Percentiles rank a stretch among this genome's conserved stretches.
These are phyloP conservation scores for Leishmania aethiopica DNA, from an alignment of 208 protist species.

Conservation along the genomic window DNA sequence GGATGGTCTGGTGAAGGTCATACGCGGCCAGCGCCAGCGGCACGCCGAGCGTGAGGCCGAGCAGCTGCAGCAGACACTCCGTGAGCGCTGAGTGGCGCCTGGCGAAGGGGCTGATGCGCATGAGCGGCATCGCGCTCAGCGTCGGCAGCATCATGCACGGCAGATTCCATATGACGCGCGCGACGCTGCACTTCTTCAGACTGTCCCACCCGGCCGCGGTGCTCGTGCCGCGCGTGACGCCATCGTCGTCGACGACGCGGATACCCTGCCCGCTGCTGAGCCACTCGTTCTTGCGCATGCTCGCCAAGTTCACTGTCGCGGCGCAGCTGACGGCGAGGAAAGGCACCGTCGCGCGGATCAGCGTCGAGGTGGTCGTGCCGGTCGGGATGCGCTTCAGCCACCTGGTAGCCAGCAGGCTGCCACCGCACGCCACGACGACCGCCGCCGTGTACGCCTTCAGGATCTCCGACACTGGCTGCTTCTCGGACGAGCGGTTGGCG, in stretches of 20 bases:
- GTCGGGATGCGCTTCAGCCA: slow-evolving; percentile 60
- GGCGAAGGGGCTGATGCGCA: slow-evolving; percentile 32
- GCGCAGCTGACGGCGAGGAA: slow-evolving; percentile 81
- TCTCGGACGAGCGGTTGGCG: slow-evolving; percentile 93
- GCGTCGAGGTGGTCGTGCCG: slow-evolving; percentile 52
- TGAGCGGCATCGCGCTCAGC: slow-evolving; percentile 76
- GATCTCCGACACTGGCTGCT: slow-evolving; percentile 80
- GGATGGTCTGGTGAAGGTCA: slow-evolving; percentile 60
- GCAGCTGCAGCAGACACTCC: slow-evolving; percentile 69
- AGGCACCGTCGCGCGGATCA: slow-evolving; percentile 85
- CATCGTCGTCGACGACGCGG: slow-evolving; percentile 87
- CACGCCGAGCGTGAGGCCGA: slow-evolving; percentile 69
- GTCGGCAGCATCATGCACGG: slow-evolving; percentile 90
- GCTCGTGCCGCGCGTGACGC: slow-evolving; percentile 69
- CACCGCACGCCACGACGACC: slow-evolving; percentile 68
- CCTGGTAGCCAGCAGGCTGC: slow-evolving; percentile 64
- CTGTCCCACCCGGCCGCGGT: slow-evolving; percentile 76
- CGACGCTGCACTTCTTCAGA: slow-evolving; percentile 76
- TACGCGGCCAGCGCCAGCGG: slow-evolving; percentile 75
- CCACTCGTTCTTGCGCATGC: slow-evolving; percentile 92
- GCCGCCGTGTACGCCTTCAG: slow-evolving; percentile 80
- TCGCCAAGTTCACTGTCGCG: slow-evolving; percentile 85
- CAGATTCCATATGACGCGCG: slow-evolving; percentile 82
- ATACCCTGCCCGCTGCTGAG: slow-evolving; percentile 77
- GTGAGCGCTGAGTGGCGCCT: slow-evolving; percentile 36